Conservation (phyloP, 192 early-diverging fungal genomes). For the Umbelopsis sp. region DNA sequence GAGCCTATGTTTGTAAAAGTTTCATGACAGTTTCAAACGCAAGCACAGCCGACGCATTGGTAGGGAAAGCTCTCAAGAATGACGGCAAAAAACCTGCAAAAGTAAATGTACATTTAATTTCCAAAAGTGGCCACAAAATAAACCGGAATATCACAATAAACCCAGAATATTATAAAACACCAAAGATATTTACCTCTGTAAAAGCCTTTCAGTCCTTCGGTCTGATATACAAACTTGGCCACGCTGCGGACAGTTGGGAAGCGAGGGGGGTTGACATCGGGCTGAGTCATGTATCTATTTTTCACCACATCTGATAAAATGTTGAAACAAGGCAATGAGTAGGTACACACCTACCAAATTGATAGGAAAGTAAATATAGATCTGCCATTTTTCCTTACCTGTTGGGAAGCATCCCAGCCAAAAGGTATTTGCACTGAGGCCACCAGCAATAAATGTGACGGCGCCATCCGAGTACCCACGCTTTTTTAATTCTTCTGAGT, state of each 20-base stretch:
- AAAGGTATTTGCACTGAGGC: conserved; percentile 86
- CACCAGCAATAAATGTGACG: conserved; percentile 77
- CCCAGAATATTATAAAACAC: neutral
- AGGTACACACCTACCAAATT: neutral
- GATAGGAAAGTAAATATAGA: conserved; percentile 8
- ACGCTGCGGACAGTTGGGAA: conserved; percentile 63
- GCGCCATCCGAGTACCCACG: conserved; percentile 57
- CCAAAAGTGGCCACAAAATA: neutral
- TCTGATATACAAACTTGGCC: conserved; percentile 58
- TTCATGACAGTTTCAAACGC: conserved; percentile 79
- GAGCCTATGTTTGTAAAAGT: conserved; percentile 1
- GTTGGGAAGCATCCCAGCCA: conserved; percentile 65
- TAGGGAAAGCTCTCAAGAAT: conserved; percentile 91
- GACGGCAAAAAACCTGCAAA: conserved; percentile 80
- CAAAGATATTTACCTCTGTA: conserved; percentile 63
- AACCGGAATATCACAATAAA: neutral
- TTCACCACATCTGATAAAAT: conserved; percentile 77
- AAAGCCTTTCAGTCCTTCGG: conserved; percentile 83
- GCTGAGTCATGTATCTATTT: conserved; percentile 92
- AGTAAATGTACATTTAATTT: neutral
- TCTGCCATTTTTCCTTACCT: conserved; percentile 22
- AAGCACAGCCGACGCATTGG: conserved; percentile 93
- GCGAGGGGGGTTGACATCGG: conserved; percentile 64
- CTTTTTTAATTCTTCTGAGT: conserved; percentile 51
- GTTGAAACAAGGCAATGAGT: neutral